A percentile compares a stretch with the other conserved stretches of the same genome.
Conservation (phyloP, 1,139 yeast species). For the Magnusiomyces ingens region DNA sequence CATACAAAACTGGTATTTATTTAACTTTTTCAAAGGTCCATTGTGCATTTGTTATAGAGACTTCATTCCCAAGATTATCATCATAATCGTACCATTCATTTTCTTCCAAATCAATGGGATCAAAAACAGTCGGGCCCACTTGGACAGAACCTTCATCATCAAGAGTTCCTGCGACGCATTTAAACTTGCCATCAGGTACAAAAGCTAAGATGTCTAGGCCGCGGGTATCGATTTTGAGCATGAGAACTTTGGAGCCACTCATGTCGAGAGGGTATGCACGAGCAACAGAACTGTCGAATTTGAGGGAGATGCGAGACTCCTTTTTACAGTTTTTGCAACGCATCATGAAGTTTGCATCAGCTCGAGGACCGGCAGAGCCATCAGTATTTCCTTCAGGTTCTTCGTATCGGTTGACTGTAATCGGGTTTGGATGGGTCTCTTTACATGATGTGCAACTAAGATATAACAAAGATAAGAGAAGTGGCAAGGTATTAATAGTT, state of each 20-base stretch:
- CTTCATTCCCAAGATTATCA: slow-evolving; percentile 75
- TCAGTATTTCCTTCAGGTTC: slow-evolving; percentile 4
- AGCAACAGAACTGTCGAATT: slow-evolving; percentile 28
- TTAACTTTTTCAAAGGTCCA: slow-evolving; percentile 45
- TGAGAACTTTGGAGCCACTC: slow-evolving; percentile 20
- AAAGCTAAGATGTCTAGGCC: slow-evolving; percentile 73
- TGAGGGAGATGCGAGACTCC: slow-evolving; percentile 15
- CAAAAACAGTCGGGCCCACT: slow-evolving; percentile 40
- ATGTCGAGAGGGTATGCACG: not conserved
- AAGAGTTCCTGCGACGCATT: slow-evolving; percentile 50
- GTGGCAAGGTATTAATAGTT: not conserved
- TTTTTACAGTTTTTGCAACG: slow-evolving; percentile 64
- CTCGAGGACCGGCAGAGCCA: slow-evolving; percentile 62
- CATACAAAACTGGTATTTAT: no score
- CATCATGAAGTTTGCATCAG: slow-evolving; percentile 79
- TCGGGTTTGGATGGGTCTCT: slow-evolving; percentile 67
- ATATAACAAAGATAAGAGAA: slow-evolving; percentile 2
- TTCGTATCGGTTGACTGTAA: slow-evolving; percentile 59
- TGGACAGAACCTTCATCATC: not conserved
- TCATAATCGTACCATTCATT: slow-evolving; percentile 96
- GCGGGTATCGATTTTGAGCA: slow-evolving; percentile 74
- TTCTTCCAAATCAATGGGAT: slow-evolving; percentile 66
- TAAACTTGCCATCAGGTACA: slow-evolving; percentile 56
- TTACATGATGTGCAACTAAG: slow-evolving; percentile 66
- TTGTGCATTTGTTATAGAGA: slow-evolving; percentile 62